Evolutionary conservation across 345 rosid species (phyloP), one percentile per base, ranked within the genome.

Genomic region (Camelina sativa): DNA sequence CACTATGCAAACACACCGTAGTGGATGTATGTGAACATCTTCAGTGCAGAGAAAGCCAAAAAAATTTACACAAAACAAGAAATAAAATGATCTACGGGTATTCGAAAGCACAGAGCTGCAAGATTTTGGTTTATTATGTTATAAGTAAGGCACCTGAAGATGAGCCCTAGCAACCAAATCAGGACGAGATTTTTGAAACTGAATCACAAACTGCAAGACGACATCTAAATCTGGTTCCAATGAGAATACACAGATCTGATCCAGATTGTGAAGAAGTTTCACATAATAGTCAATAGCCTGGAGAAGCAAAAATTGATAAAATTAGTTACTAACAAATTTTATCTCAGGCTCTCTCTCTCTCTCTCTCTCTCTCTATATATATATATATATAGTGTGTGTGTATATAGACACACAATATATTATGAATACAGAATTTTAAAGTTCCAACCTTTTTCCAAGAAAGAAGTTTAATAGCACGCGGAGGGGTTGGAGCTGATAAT

Each of bases 111-210:
- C 50, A 71, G 8, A 59, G 11, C 43, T 55, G 71, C 38, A 53
- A 48, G 41, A 57, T 7, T 51, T 10, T 48, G 38, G 51, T 56
- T 34, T 37, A 37, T 48, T 11, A 38, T 48, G 52, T 46, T 37
- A 70, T 23, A 55, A 46, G 13, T 30, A 65, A 11, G 30, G 69
- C 46, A 96, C 99, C 99, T 96, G 99, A 68, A 92, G 90, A 89
- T 96, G 93, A 77, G 97, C 96, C 78, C 99, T 84, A 52, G 99
- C 86, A 67, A 92, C 89, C 80, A 96, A 80, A 85, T 89, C 98
- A 59, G 99, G 98, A 72, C 85, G 80, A 81, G 90, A 84, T 54
- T 88, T 96, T 69, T 96, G 99, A 82, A 96, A 96, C 73, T 84
- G 90, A 77, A 82, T 87, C 80, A 88, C 84, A 82, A 89, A 96